Base-by-base conservation (phyloP, 2,329 filamentous ascomycete genomes). In the Hymenoscyphus albidus region DNA sequence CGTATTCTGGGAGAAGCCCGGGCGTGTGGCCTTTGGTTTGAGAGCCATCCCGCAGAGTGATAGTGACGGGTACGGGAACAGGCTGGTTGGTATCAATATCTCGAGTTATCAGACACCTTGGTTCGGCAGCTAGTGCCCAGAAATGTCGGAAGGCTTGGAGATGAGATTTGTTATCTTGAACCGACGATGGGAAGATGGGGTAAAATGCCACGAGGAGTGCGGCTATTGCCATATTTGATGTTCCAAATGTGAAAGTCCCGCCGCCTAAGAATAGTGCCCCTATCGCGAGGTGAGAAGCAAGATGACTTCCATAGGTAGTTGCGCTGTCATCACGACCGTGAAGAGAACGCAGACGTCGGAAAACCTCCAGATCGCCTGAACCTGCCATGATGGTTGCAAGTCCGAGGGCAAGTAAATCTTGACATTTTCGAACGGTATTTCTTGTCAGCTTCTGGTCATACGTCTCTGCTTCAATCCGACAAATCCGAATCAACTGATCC, bases 101-200 rank as follows among this genome's bases (percentile, higher is more conserved):
- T 67, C 94, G 91, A 18, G 92, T 86, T 0, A 99, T 86, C 0
- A 99, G 84, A 74, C 94, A 98, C 61, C 96, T 86, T 10, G 92
- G 87, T 73, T 99, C 95, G 0, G 91, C 89, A 1, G 95, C 95
- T 3, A 99, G 83, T 12, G 97, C 94, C 95, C 95, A 99, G 74
- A 99, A 91, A 77, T 99, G 94, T 5, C 96, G 88, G 79, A 99
- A 95, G 3, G 96, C 95, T 79, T 99, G 95, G 5, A 99, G 83
- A 73, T 99, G 95, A 12, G 92, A 93, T 69, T 91, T 90, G 74
- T 98, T 98, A 78, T 99, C 95, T 72, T 96, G 90, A 1, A 98
- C 91, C 38, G 87, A 89, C 10, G 86, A 89, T 0, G 95, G 95
- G 75, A 96, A 97, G 22, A 97, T 83, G 0, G 95, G 95, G 74